Conservation (phyloP, 2,329 filamentous ascomycete species). For the Fusarium sp. region DNA sequence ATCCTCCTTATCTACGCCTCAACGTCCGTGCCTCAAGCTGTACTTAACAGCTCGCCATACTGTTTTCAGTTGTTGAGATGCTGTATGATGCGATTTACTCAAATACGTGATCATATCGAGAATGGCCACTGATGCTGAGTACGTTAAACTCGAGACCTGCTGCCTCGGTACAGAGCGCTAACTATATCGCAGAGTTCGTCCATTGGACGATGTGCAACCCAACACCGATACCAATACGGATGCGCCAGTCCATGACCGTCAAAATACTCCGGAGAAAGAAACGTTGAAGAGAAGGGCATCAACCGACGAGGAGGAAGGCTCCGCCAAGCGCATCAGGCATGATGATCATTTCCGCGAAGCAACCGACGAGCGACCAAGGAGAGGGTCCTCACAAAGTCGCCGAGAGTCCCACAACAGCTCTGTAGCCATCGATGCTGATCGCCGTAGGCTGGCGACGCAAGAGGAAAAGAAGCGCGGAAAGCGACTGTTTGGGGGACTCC, state of each 20-base stretch:
- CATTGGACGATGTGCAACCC: slow-evolving; percentile 24
- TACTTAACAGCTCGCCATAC: not conserved
- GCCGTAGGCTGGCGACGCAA: slow-evolving; percentile 50
- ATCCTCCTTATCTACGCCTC: slow-evolving; percentile 4
- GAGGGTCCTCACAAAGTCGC: slow-evolving; percentile 24
- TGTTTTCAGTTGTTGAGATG: not conserved
- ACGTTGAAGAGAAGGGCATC: slow-evolving; percentile 48
- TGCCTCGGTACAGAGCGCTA: slow-evolving; percentile 23
- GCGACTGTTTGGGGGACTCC: slow-evolving; percentile 85
- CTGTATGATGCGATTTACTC: not conserved
- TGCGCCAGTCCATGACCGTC: not conserved
- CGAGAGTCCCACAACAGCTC: slow-evolving; percentile 20
- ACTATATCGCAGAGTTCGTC: slow-evolving; percentile 31
- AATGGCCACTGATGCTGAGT: slow-evolving; percentile 42
- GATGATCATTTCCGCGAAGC: slow-evolving; percentile 33
- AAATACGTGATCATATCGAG: not conserved
- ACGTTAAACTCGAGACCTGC: slow-evolving; percentile 11
- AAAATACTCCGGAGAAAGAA: slow-evolving; percentile 17
- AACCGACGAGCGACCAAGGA: slow-evolving; percentile 23
- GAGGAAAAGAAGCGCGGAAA: slow-evolving; percentile 89
- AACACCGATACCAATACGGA: slow-evolving; percentile 5
- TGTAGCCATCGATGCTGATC: slow-evolving; percentile 27
- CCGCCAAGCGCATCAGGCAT: slow-evolving; percentile 44
- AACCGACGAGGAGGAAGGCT: slow-evolving; percentile 27
- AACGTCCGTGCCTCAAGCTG: not conserved